These are phyloP conservation scores for Penicillium dipodomyicola DNA, from an alignment of 495 filamentous ascomycete genomes.

Conservation along the genomic window DNA sequence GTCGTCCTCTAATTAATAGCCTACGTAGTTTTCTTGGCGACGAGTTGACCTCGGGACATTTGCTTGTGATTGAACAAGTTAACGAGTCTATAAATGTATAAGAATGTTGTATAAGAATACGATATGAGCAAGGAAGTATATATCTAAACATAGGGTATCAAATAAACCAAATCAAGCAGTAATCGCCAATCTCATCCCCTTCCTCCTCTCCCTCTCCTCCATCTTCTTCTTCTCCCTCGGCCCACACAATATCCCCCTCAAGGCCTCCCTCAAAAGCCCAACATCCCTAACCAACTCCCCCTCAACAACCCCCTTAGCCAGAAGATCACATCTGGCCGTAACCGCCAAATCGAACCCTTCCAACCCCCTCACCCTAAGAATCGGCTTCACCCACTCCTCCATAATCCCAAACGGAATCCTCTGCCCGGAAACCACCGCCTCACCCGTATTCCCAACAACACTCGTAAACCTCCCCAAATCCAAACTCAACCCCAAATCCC, in stretches of 20 bases:
- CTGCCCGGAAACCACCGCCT: slow-evolving; percentile 22
- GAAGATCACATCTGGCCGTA: slow-evolving; percentile 37
- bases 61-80: too few relatives aligned
- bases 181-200: slow-evolving; percentile 19
- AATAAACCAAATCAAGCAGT: slow-evolving; percentile 12
- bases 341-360: slow-evolving; percentile 38
- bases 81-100: too few relatives aligned
- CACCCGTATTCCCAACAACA: slow-evolving; percentile 12
- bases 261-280: slow-evolving; percentile 28
- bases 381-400: slow-evolving; percentile 36
- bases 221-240: slow-evolving; percentile 1
- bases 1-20: not conserved
- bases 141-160: not conserved
- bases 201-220: slow-evolving; percentile 4
- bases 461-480: slow-evolving; percentile 38
- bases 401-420: slow-evolving; percentile 27
- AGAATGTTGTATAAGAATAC: too few relatives aligned
- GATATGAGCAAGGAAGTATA: too few relatives aligned
- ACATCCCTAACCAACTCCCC: slow-evolving; percentile 30
- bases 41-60: too few relatives aligned
- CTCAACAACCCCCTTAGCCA: slow-evolving; percentile 32
- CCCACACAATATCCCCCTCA: slow-evolving; percentile 31
- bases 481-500: slow-evolving; percentile 28
- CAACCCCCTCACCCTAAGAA: slow-evolving; percentile 36
- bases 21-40: not conserved